Conservation (phyloP, 345 rosid species). For the Balakata baccata region DNA sequence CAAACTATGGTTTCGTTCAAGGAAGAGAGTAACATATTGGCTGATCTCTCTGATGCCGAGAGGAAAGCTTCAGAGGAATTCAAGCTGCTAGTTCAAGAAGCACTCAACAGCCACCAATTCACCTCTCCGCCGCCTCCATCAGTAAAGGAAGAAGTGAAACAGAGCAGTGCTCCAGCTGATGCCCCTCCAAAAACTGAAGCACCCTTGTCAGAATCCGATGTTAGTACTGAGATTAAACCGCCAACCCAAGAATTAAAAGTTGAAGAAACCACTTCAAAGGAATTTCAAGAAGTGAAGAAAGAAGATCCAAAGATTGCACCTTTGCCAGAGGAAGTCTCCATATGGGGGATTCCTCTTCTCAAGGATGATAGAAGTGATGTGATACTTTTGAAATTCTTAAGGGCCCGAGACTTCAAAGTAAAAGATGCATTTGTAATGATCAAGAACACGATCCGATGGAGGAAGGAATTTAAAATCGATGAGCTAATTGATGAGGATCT, state of each 20-base stretch:
- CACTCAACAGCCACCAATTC: conserved; percentile 50
- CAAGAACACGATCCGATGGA: conserved; percentile 68
- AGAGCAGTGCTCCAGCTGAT: neutral
- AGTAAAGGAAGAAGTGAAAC: conserved; percentile 11
- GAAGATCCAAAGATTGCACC: conserved; percentile 22
- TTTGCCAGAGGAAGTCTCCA: conserved; percentile 39
- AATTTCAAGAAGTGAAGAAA: conserved; percentile 12
- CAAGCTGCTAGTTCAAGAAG: conserved; percentile 54
- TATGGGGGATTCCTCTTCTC: conserved; percentile 79
- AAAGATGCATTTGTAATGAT: conserved; percentile 74
- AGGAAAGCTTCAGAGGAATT: conserved; percentile 61
- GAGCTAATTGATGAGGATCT: conserved; percentile 63
- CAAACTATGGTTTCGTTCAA: conserved; percentile 47
- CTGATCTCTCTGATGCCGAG: conserved; percentile 50
- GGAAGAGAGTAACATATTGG: conserved; percentile 63
- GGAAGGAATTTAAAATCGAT: conserved; percentile 64
- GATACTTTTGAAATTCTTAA: conserved; percentile 63
- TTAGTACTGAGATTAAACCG: conserved; percentile 28
- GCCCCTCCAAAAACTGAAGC: conserved; percentile 17
- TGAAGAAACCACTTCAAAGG: conserved; percentile 26
- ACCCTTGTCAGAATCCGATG: conserved; percentile 20
- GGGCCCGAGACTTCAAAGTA: conserved; percentile 81
- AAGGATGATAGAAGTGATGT: conserved; percentile 68
- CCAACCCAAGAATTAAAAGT: conserved; percentile 18
- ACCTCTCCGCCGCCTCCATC: conserved; percentile 35